Base-by-base conservation (phyloP, 1,139 yeast genomes). In the Diutina ranongensis region DNA sequence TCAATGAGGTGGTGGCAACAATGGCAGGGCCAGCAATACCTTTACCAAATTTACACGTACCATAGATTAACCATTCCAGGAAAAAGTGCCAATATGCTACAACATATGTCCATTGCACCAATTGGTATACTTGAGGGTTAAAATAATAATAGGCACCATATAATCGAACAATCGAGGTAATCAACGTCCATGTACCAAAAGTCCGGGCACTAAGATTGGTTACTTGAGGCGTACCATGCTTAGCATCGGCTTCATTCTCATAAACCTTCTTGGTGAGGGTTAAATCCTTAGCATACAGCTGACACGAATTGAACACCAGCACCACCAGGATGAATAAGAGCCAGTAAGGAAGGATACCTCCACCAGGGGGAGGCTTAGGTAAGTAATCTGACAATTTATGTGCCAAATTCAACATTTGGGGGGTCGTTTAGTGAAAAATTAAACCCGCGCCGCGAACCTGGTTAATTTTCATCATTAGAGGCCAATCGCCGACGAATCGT, bases 161-260 rank as follows among this genome's bases (percentile, higher is more conserved):
- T 53, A 82, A 72, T 59, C 98, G 78, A 45, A 92, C 80, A 40
- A 92, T 71, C 2, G 95, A 78, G 1, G 97, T 82, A 53, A 89
- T 74, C 46, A 89, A 69, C 0, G 98, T 92, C 98, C 98, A 92
- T 1, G 98, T 92, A 28, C 98, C 98, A 62, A 92, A 92, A 0
- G 98, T 92, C 56, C 98, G 76, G 9, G 97, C 95, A 54, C 94
- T 80, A 54, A 92, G 71, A 5, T 74, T 68, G 0, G 96, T 86
- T 18, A 89, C 71, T 48, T 70, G 60, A 10, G 42, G 42, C 13
- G 3, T 15, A 3, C 42, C 42, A 27, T 38, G 42, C 5, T 15
- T n/a, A 8, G 49, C 32, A 3, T 40, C 47, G 3, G 55, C 50
- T 10, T 52, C 54, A n/a, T 45, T 38, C 12, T 51, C 49, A 59